phyloP scores from a whole-genome alignment of 208 protist genomes.

The Plasmodiophora brassicae region DNA sequence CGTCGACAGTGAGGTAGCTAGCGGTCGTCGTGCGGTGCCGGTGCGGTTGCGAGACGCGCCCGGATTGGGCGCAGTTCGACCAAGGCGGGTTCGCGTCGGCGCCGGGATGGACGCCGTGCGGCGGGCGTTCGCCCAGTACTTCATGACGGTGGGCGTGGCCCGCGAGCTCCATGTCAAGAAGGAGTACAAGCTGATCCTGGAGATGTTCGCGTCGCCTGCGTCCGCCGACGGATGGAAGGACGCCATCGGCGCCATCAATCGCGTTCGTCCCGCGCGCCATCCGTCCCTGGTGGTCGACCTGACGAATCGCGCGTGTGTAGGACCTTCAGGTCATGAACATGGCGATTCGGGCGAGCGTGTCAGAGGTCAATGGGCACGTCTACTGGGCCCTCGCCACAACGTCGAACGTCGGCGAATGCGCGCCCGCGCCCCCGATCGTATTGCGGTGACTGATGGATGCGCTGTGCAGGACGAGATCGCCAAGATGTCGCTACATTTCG shows the following conservation, averaged over 20 bases:
- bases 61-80: too few relatives aligned
- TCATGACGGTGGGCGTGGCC: neutral
- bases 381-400: constrained; percentile 9
- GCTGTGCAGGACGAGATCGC: neutral
- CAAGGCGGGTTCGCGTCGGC: neutral
- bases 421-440: too few relatives aligned
- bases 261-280: too few relatives aligned
- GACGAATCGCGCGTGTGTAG: too few relatives aligned
- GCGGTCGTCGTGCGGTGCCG: too few relatives aligned
- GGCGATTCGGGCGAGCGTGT: neutral
- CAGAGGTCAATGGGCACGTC: neutral
- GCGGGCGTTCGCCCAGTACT: neutral
- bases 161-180: neutral
- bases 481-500: neutral
- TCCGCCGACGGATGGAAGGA: neutral
- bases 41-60: too few relatives aligned
- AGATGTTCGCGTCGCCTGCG: neutral
- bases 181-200: neutral
- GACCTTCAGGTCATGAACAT: neutral
- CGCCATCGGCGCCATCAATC: neutral
- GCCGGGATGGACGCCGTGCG: neutral
- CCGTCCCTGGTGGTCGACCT: too few relatives aligned
- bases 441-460: too few relatives aligned
- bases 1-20: too few relatives aligned
- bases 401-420: too few relatives aligned